Conservation (phyloP, 768 basidiomycete species). For the Hortiboletus campestris region DNA sequence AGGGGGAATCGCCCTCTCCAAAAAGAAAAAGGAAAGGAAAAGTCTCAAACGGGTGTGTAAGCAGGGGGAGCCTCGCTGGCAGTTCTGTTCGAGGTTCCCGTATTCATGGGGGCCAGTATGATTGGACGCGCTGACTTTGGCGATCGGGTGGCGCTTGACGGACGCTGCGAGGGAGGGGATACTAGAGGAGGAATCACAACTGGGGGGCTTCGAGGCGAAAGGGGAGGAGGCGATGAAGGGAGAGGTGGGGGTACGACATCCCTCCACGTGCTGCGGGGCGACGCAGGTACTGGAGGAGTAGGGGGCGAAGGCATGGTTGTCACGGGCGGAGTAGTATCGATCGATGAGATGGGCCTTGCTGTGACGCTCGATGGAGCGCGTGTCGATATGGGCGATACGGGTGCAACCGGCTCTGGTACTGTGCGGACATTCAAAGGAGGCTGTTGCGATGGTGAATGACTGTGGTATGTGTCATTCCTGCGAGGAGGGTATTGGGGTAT, state of each 20-base stretch:
- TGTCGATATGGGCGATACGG: not conserved
- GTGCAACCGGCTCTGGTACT: not conserved
- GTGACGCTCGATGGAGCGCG: not conserved
- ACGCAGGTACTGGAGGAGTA: not conserved
- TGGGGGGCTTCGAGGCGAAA: not conserved
- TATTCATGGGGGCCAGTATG: conserved; percentile 6
- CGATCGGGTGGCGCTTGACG: not conserved
- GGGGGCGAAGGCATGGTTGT: not conserved
- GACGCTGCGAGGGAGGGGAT: not conserved
- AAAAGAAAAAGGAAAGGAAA: too few relatives aligned
- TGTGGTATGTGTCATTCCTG: not conserved
- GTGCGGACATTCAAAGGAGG: not conserved
- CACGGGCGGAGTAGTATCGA: not conserved
- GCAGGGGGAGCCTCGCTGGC: conserved; percentile 26
- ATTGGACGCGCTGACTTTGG: not conserved
- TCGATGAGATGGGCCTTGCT: conserved; percentile 1
- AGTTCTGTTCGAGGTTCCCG: conserved; percentile 7
- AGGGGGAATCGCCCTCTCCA: too few relatives aligned
- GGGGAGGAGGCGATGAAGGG: not conserved
- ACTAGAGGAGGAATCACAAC: not conserved
- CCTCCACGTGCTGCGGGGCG: not conserved
- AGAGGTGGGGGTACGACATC: not conserved
- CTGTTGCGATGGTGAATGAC: not conserved
- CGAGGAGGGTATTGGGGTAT: conserved; percentile 10
- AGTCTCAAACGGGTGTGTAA: conserved; percentile 22